Evolutionary conservation across 2,329 filamentous ascomycete genomes (phyloP).

Genomic region (Berkeleyomyces basicola): DNA sequence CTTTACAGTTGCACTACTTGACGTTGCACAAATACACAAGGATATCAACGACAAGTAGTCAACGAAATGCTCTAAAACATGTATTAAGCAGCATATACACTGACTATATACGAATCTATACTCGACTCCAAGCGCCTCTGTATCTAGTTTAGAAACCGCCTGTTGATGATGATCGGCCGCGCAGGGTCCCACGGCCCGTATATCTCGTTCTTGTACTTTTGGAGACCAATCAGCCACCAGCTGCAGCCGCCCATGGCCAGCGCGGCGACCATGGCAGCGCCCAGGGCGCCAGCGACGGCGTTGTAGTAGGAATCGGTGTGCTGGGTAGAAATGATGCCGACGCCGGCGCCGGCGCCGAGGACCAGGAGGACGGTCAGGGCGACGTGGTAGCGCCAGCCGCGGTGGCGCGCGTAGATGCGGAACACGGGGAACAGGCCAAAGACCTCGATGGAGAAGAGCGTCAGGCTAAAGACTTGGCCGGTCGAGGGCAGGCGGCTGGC

Average conservation of each 20-base stretch:
- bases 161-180: constrained; percentile 64
- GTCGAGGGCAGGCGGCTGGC: constrained; percentile 79
- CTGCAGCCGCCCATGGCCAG: constrained; percentile 83
- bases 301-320: constrained; percentile 32
- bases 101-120: neutral
- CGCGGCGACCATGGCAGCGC: constrained; percentile 58
- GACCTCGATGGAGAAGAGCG: constrained; percentile 90
- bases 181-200: constrained; percentile 96
- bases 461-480: constrained; percentile 85
- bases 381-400: constrained; percentile 69
- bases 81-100: no score
- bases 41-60: no score
- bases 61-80: no score
- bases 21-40: no score
- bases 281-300: constrained; percentile 52
- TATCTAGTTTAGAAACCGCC: constrained; percentile 33
- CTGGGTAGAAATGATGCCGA: constrained; percentile 45
- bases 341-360: constrained; percentile 60
- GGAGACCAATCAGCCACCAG: constrained; percentile 93
- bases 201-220: constrained; percentile 99
- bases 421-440: constrained; percentile 98
- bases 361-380: constrained; percentile 60
- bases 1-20: no score
- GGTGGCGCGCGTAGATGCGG: constrained; percentile 67
- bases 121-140: no score